phyloP scores from a whole-genome alignment of 176 grass and related monocot species.

The Bolboschoenus planiculmis region DNA sequence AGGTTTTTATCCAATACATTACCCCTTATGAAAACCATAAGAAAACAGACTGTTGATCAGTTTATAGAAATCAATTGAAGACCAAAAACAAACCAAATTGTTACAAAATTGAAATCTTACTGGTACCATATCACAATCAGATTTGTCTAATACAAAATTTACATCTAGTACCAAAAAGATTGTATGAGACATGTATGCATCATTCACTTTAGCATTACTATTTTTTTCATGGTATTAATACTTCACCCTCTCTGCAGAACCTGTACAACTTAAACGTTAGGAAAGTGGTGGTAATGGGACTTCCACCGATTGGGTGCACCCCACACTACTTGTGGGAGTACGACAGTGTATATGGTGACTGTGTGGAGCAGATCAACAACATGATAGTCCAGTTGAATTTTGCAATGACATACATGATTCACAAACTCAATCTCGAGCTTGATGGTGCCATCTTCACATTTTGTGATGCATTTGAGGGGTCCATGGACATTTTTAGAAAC shows the following conservation, averaged over 20 bases:
- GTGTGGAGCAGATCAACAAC: slow-evolving; percentile 61
- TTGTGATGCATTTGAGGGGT: slow-evolving; percentile 66
- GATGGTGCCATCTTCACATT: slow-evolving; percentile 49
- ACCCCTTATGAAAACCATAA: too few relatives aligned
- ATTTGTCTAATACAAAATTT: neutral
- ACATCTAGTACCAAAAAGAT: neutral
- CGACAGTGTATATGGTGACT: slow-evolving; percentile 58
- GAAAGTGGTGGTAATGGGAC: slow-evolving; percentile 58
- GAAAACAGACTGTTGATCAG: neutral
- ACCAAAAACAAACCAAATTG: neutral
- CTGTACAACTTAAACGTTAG: slow-evolving; percentile 64
- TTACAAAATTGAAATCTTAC: neutral
- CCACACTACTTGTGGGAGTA: slow-evolving; percentile 74
- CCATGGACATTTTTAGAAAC: slow-evolving; percentile 69
- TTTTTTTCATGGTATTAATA: neutral
- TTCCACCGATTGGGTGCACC: slow-evolving; percentile 65
- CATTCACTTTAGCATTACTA: neutral
- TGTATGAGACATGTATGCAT: neutral
- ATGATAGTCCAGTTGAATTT: slow-evolving; percentile 67
- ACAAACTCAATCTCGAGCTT: slow-evolving; percentile 51
- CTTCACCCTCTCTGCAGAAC: slow-evolving; percentile 34
- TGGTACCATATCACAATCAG: neutral
- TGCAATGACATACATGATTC: slow-evolving; percentile 54
- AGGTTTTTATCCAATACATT: neutral
- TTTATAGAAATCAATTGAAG: neutral